These are phyloP conservation scores for Stephanodiscus minutulus DNA, from an alignment of 108 stramenopile species.

Conservation along the genomic window DNA sequence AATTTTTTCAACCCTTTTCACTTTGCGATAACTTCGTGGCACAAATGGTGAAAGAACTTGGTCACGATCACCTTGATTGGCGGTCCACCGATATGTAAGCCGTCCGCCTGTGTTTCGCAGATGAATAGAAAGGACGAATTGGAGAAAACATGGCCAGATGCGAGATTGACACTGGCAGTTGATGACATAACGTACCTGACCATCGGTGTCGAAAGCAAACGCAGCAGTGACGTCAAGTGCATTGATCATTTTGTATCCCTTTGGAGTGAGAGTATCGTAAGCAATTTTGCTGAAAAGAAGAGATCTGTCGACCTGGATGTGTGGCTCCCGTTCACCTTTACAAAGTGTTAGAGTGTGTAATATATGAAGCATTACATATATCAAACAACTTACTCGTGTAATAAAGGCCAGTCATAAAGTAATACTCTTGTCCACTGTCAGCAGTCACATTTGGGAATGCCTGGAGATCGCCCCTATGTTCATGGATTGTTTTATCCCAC, in stretches of 20 bases:
- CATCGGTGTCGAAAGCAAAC: conserved; percentile 42
- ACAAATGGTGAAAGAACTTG: conserved; percentile 55
- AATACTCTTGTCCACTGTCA: conserved; percentile 18
- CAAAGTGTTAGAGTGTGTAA: too few species aligned
- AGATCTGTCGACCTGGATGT: conserved; percentile 20
- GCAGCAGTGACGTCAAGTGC: conserved; percentile 48
- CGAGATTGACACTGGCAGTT: background rate
- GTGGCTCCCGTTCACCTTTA: conserved; percentile 45
- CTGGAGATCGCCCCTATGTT: conserved; percentile 6
- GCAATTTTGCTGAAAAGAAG: conserved; percentile 24
- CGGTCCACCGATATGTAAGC: conserved; percentile 46
- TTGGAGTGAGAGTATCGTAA: conserved; percentile 19
- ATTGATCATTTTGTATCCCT: conserved; percentile 55
- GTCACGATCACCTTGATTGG: conserved; percentile 47
- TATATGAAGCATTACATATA: too few species aligned
- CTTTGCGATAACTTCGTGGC: background rate
- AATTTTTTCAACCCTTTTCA: too few species aligned
- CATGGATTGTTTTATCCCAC: conserved; percentile 13
- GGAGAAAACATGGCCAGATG: background rate
- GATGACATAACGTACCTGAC: background rate
- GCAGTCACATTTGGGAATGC: conserved; percentile 5
- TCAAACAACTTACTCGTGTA: too few species aligned
- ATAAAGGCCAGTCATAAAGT: conserved; percentile 27
- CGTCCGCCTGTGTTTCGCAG: conserved; percentile 12
- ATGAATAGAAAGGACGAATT: background rate